Percentiles rank a stretch among this genome's conserved stretches.
phyloP scores from a whole-genome alignment of 306 rosid species.

The Gastrolobium villosum region DNA sequence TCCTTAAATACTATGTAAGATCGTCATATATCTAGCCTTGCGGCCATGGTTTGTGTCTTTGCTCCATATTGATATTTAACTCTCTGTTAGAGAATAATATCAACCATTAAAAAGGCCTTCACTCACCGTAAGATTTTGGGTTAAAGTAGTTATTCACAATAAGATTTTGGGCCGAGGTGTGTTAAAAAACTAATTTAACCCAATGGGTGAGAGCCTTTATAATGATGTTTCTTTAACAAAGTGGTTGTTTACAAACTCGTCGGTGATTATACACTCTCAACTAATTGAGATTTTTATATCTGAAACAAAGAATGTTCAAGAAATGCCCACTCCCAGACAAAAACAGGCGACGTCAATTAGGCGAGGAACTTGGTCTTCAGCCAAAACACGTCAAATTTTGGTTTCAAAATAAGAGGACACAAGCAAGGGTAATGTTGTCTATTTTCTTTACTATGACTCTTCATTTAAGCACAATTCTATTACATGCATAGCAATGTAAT shows the following conservation, averaged over 20 bases:
- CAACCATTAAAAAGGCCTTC: too few relatives aligned
- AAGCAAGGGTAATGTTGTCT: conserved; percentile 61
- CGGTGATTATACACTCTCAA: not conserved
- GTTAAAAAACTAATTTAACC: too few relatives aligned
- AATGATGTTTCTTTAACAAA: too few relatives aligned
- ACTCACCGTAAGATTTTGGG: too few relatives aligned
- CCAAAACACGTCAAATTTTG: conserved; percentile 68
- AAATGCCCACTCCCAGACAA: conserved; percentile 66
- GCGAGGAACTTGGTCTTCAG: conserved; percentile 60
- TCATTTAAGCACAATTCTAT: not conserved
- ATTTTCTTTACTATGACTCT: not conserved
- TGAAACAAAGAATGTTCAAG: conserved; percentile 56
- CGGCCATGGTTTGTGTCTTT: not conserved
- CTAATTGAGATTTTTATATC: conserved; percentile 14
- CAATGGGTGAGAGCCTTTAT: too few relatives aligned
- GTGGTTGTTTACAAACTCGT: too few relatives aligned
- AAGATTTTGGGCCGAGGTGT: too few relatives aligned
- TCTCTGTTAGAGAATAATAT: too few relatives aligned
- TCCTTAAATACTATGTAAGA: too few relatives aligned
- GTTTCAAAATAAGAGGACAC: conserved; percentile 80
- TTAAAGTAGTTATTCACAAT: too few relatives aligned
- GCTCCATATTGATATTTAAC: too few relatives aligned
- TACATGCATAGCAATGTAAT: too few relatives aligned
- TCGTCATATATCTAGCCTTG: not conserved
- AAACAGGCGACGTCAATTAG: conserved; percentile 51